phyloP scores from a whole-genome alignment of 805 yeast genomes.

The Yamadazyma nakazawae region DNA sequence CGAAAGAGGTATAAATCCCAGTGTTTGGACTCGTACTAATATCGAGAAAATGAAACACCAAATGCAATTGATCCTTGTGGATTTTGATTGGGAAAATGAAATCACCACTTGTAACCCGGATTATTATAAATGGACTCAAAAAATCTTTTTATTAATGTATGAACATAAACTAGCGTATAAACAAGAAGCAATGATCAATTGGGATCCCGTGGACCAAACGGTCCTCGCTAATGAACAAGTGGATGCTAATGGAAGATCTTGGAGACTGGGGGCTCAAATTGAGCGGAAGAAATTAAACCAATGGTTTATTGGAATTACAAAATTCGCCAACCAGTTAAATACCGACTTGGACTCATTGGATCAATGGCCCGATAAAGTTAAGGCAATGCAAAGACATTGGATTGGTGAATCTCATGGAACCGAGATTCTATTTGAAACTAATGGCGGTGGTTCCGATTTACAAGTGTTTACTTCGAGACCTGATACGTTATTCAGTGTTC shows the following conservation, averaged over 20 bases:
- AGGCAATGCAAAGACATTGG: constrained; percentile 91
- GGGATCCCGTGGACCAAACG: constrained; percentile 97
- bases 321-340: constrained; percentile 66
- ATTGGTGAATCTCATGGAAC: constrained; percentile 86
- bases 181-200: constrained; percentile 83
- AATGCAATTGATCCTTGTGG: constrained; percentile 71
- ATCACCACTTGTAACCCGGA: constrained; percentile 81
- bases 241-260: constrained; percentile 82
- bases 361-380: constrained; percentile 88
- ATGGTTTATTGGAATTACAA: constrained; percentile 92
- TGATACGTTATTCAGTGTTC: constrained; percentile 82
- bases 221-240: constrained; percentile 96
- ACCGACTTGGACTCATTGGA: constrained; percentile 59
- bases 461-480: constrained; percentile 81
- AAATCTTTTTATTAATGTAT: constrained; percentile 68
- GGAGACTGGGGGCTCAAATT: constrained; percentile 96
- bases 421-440: constrained; percentile 51
- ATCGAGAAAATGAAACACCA: constrained; percentile 85
- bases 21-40: constrained; percentile 77
- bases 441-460: constrained; percentile 27
- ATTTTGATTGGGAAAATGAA: constrained; percentile 93
- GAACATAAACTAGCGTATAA: constrained; percentile 83
- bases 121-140: constrained; percentile 91
- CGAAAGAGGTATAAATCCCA: constrained; percentile 76
- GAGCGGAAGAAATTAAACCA: constrained; percentile 80